Base-by-base conservation (phyloP, 441 rosid species). In the Daphne laureola region DNA sequence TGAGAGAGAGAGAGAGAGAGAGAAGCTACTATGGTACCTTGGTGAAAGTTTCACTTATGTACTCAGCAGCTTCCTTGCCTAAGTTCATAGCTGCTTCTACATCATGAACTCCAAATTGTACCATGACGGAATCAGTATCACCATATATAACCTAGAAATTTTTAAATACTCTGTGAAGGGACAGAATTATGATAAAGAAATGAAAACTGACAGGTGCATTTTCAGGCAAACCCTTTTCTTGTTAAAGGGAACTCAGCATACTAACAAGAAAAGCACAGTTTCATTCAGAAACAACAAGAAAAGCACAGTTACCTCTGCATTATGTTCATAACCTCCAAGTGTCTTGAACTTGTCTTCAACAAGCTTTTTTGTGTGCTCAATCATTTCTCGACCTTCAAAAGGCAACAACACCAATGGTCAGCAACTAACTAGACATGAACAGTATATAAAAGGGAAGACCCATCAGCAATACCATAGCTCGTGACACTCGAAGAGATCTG, bases 41-140 rank as follows among this genome's bases (percentile, higher is more conserved):
- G 21, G 67, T 79, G 78, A 94, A 93, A 69, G 91, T 84, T 72
- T 72, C 83, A 54, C 99, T 93, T 46, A 90, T 90, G 61, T 66
- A 72, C 4, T 82, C 91, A 58, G 99, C 99, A 49, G 99, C 99
- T 77, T 94, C 96, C 73, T 87, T 81, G 62, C 97, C 97, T 79
- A 94, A 70, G 49, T 60, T 81, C 99, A 90, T 94, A 5, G 95
- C 94, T 67, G 70, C 84, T 70, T 78, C 86, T 27, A 94, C 83
- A 17, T 87, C 82, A 54, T 81, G 64, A 43, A 79, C 92, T 45
- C 99, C 97, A 67, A 94, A 94, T 78, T 94, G 96, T 66, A 94
- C 97, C 99, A 94, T 94, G 38, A 94, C 97, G 3, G 99, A 94
- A 84, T 94, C 97, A 5, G 99, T 93, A 72, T 93, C 99, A 61